A percentile compares a stretch with the other conserved stretches of the same genome.
Evolutionary conservation across 1,139 yeast species (phyloP).

Genomic region (Pneumocystis wakefieldiae): DNA sequence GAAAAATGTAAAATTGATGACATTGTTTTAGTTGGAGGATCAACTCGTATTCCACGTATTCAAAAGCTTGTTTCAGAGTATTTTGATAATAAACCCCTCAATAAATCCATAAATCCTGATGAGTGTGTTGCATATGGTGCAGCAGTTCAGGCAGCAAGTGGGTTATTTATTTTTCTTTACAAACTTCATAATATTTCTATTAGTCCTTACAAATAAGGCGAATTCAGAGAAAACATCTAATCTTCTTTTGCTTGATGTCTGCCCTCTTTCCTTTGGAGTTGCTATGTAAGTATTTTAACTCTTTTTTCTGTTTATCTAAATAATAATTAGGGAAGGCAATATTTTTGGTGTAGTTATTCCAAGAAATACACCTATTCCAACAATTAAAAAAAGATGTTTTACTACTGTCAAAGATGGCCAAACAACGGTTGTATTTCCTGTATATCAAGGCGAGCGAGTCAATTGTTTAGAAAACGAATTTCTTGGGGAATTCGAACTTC

Average conservation of each 20-base stretch:
- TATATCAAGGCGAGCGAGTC: conserved; percentile 99
- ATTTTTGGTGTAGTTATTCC: conserved; percentile 98
- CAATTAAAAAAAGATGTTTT: conserved; percentile 99
- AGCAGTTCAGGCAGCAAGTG: conserved; percentile 88
- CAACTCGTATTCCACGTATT: conserved; percentile 88
- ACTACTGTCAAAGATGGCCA: conserved; percentile 99
- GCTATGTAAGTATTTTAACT: conserved; percentile 77
- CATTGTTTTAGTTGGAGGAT: conserved; percentile 82
- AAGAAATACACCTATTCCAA: conserved; percentile 99
- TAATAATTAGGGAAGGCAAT: conserved; percentile 27
- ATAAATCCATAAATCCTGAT: conserved; percentile 81
- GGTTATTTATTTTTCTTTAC: neutral
- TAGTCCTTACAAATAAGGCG: conserved; percentile 88
- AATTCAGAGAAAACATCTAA: conserved; percentile 95
- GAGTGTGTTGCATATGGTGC: conserved; percentile 99
- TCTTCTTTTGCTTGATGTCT: conserved; percentile 92
- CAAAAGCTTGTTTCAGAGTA: conserved; percentile 74
- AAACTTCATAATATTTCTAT: neutral
- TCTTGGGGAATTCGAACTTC: conserved; percentile 98
- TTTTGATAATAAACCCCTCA: conserved; percentile 83
- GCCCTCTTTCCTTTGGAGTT: conserved; percentile 97
- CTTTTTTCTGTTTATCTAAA: neutral
- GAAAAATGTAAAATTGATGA: conserved; percentile 71
- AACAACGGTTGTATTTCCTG: conserved; percentile 99
- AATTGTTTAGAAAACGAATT: conserved; percentile 98